Evolutionary conservation across 2,329 filamentous ascomycete species (phyloP).

Genomic region (Anisogramma anomala): DNA sequence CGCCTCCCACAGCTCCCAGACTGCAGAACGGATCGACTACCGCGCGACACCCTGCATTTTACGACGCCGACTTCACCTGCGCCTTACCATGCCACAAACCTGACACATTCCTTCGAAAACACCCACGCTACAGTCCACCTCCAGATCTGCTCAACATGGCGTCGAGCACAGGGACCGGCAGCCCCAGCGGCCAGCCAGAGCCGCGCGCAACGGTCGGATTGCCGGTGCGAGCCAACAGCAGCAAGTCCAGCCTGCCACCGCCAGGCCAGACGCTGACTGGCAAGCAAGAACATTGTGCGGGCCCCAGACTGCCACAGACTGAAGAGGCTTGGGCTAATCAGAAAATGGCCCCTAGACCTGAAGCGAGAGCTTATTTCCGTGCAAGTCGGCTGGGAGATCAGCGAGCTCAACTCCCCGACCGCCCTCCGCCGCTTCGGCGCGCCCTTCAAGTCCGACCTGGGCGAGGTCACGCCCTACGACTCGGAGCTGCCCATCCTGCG

Average conservation of each 20-base stretch:
- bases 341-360: constrained; percentile 50
- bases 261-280: constrained; percentile 57
- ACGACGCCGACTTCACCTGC: background rate
- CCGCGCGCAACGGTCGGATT: constrained; percentile 8
- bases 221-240: constrained; percentile 20
- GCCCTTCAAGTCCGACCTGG: constrained; percentile 83
- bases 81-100: background rate
- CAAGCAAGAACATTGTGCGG: constrained; percentile 93
- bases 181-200: constrained; percentile 6
- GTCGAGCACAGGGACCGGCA: background rate
- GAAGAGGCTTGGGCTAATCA: constrained; percentile 17
- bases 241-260: constrained; percentile 23
- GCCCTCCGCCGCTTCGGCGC: constrained; percentile 91
- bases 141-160: too few relatives aligned
- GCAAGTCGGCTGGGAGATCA: constrained; percentile 83
- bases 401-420: constrained; percentile 86
- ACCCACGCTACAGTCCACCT: too few relatives aligned
- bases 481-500: constrained; percentile 87
- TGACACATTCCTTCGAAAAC: too few relatives aligned
- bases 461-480: constrained; percentile 85
- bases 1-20: too few relatives aligned
- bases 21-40: too few relatives aligned
- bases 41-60: background rate
- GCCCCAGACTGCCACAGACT: background rate
- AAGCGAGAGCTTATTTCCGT: constrained; percentile 89